Conservation (phyloP, 2,329 filamentous ascomycete species). For the Penicillium sp. region DNA sequence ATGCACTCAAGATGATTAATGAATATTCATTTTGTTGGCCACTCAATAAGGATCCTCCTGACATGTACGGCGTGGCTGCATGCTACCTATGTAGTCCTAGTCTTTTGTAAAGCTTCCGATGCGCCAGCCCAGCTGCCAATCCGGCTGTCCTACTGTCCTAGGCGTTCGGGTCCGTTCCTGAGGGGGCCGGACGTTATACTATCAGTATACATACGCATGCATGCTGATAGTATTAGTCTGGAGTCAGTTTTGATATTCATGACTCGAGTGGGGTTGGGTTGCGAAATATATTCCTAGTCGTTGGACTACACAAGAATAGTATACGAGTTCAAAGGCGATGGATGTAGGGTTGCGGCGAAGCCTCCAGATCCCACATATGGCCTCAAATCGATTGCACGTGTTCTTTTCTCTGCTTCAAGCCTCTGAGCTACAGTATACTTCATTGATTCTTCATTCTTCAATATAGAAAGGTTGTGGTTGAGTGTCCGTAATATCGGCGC, state of each 20-base stretch:
- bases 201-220: background rate
- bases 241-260: background rate
- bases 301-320: too few relatives aligned
- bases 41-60: background rate
- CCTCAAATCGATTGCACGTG: background rate
- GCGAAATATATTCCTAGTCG: too few relatives aligned
- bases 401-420: background rate
- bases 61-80: background rate
- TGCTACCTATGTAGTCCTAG: background rate
- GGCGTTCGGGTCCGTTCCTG: background rate
- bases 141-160: conserved; percentile 7
- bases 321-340: too few relatives aligned
- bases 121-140: conserved; percentile 1
- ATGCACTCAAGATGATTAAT: background rate
- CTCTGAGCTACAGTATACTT: background rate
- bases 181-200: background rate
- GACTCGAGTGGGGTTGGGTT: too few relatives aligned
- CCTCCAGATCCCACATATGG: background rate
- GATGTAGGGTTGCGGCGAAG: background rate
- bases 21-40: background rate
- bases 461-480: background rate
- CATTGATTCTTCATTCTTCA: background rate
- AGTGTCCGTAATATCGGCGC: conserved; percentile 11
- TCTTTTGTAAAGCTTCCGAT: background rate
- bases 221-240: background rate